Percentiles rank a stretch among this genome's conserved stretches.
phyloP scores from a whole-genome alignment of 768 basidiomycete genomes.

The Albatrellus ellisii region DNA sequence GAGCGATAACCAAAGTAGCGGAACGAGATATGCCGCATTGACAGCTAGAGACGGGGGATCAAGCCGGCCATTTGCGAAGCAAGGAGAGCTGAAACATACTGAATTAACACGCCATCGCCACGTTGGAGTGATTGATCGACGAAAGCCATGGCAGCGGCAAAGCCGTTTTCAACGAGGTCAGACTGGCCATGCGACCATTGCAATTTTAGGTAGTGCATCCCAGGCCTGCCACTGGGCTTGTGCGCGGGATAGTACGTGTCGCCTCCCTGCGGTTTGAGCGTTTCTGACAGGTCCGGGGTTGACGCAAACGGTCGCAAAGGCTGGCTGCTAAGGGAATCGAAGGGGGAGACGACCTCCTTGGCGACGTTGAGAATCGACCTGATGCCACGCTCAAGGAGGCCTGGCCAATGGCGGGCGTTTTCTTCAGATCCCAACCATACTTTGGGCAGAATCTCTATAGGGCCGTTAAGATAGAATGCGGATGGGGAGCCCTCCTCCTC shows the following conservation, averaged over 20 bases:
- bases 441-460: slow-evolving; percentile 72
- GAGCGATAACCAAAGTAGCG: slow-evolving; percentile 80
- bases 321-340: slow-evolving; percentile 35
- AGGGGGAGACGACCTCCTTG: slow-evolving; percentile 74
- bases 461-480: slow-evolving; percentile 68
- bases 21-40: slow-evolving; percentile 91
- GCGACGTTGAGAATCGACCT: slow-evolving; percentile 83
- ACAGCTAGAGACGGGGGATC: slow-evolving; percentile 37
- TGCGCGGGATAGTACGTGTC: slow-evolving; percentile 58
- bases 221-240: slow-evolving; percentile 53
- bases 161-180: slow-evolving; percentile 70
- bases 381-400: slow-evolving; percentile 59
- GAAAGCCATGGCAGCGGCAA: slow-evolving; percentile 70
- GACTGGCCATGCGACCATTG: slow-evolving; percentile 92
- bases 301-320: slow-evolving; percentile 45
- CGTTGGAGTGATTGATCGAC: slow-evolving; percentile 64
- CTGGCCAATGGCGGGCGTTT: slow-evolving; percentile 74
- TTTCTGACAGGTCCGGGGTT: slow-evolving; percentile 11
- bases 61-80: neutral
- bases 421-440: slow-evolving; percentile 90
- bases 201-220: slow-evolving; percentile 80
- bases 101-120: slow-evolving; percentile 71
- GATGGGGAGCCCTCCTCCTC: slow-evolving; percentile 44
- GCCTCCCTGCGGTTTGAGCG: slow-evolving; percentile 16
- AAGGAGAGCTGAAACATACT: slow-evolving; percentile 37